phyloP scores from a whole-genome alignment of 371 early-diverging fungal genomes.

The Mortierella sp. region DNA sequence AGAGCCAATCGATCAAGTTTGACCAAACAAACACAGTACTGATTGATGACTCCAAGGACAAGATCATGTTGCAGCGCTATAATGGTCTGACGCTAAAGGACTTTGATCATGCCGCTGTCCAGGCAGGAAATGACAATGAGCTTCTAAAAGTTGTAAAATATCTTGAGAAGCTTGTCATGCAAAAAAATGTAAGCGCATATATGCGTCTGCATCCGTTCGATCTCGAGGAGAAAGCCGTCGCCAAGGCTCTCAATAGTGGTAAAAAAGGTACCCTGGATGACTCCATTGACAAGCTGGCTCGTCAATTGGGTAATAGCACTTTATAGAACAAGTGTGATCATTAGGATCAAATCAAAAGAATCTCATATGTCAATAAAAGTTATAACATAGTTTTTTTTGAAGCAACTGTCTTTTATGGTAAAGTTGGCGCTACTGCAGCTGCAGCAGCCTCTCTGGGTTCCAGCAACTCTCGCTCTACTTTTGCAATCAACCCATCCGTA shows the following conservation, averaged over 20 bases:
- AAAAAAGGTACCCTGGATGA: no score
- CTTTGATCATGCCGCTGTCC: conserved; percentile 48
- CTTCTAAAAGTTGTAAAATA: conserved; percentile 63
- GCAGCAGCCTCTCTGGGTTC: background rate
- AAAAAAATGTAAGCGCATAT: conserved; percentile 66
- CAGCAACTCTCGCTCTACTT: conserved; percentile 26
- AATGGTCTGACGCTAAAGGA: conserved; percentile 68
- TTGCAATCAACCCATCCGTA: conserved; percentile 28
- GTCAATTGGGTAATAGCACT: no score
- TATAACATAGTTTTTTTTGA: background rate
- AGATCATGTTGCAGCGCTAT: conserved; percentile 71
- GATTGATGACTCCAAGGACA: conserved; percentile 76
- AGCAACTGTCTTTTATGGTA: background rate
- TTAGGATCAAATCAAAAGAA: no score
- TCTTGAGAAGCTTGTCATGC: conserved; percentile 58
- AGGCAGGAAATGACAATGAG: conserved; percentile 60
- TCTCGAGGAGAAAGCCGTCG: conserved; percentile 10
- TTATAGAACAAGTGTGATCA: no score
- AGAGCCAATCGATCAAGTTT: conserved; percentile 51
- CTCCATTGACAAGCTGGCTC: no score
- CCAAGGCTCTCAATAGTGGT: conserved; percentile 19
- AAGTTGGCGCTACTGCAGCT: background rate
- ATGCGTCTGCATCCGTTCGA: conserved; percentile 63
- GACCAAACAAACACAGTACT: conserved; percentile 76
- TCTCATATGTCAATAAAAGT: background rate